Evolutionary conservation across 805 yeast genomes (phyloP), one percentile per base, ranked within the genome.

Genomic region (Candida nemodendra): DNA sequence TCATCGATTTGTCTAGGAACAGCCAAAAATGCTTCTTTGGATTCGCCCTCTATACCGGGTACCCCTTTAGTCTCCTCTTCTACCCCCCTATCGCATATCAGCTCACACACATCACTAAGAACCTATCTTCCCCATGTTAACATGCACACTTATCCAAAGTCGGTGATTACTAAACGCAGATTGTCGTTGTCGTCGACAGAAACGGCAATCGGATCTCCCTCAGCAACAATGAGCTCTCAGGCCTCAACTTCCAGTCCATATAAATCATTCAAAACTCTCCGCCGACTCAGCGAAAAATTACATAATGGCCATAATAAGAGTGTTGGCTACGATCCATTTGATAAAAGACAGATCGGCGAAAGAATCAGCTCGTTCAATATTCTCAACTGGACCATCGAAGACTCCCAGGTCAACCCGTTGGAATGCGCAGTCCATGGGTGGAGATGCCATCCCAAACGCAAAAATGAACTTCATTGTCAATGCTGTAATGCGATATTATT

Each of bases 391-490:
- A 55, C 61, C 12, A 47, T 74, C 11, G 49, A 51, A 3, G 51
- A 50, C 32, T 18, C 35, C 6, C 39, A 38, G 4, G 51, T 78
- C 18, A 71, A 62, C 5, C 80, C 79, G 36, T 57, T 78, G 23
- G 63, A 53, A 21, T 72, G 79, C 48, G 68, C 79, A 1, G 48
- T 71, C 16, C 62, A 69, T 36, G 84, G 84, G 2, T 78, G 83
- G 83, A 57, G 52, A 34, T 71, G 76, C 43, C 68, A 66, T 12
- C 48, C 57, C 9, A 41, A 38, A 3, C 41, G 56, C 19, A 60
- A 52, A 30, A 65, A 68, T 38, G 61, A 56, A 32, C 38, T 68
- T 3, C 48, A 45, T 28, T 68, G 72, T 41, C 43, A 45, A 2
- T 54, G 54, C 7, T 66, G 72, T 41, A 55, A 56, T 31, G 56